Conservation (phyloP, 2,329 filamentous ascomycete genomes). For the Stagonosporopsis rhizophila region DNA sequence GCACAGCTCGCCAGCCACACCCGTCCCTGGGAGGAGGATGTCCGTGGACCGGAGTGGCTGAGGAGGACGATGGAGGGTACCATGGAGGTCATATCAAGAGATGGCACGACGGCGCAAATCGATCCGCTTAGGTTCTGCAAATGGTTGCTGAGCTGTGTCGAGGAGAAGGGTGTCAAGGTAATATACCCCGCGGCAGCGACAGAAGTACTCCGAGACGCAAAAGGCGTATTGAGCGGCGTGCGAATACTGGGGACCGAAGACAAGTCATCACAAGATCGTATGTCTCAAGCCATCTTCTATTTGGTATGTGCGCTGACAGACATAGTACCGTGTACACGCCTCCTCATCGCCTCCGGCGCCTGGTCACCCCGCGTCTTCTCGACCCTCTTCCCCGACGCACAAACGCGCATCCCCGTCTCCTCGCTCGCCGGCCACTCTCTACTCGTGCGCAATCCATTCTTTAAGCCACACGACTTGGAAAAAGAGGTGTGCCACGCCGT, state of each 20-base stretch:
- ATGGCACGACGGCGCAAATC: conserved; percentile 70
- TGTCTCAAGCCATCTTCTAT: conserved; percentile 28
- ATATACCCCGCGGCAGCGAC: conserved; percentile 69
- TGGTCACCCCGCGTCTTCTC: conserved; percentile 74
- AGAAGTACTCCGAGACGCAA: conserved; percentile 59
- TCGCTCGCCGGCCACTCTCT: conserved; percentile 76
- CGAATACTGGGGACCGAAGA: conserved; percentile 33
- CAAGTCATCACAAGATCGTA: conserved; percentile 57
- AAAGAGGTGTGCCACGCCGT: conserved; percentile 68
- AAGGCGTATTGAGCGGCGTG: conserved; percentile 61
- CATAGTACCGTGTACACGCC: conserved; percentile 66
- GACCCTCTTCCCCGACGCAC: conserved; percentile 67
- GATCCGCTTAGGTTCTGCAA: conserved; percentile 72
- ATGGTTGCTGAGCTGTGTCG: conserved; percentile 67
- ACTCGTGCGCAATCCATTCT: conserved; percentile 67
- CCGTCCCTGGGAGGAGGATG: conserved; percentile 34
- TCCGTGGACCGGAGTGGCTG: conserved; percentile 64
- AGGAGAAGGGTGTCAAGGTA: conserved; percentile 67
- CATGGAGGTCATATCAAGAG: conserved; percentile 67
- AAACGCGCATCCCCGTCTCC: conserved; percentile 62
- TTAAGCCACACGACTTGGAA: conserved; percentile 54
- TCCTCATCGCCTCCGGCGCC: conserved; percentile 73
- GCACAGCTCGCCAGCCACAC: conserved; percentile 58
- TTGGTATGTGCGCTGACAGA: conserved; percentile 19
- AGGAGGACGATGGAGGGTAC: conserved; percentile 61